Evolutionary conservation across 73 alveolate genomes (phyloP).

Genomic region (Uronychia setigera): DNA sequence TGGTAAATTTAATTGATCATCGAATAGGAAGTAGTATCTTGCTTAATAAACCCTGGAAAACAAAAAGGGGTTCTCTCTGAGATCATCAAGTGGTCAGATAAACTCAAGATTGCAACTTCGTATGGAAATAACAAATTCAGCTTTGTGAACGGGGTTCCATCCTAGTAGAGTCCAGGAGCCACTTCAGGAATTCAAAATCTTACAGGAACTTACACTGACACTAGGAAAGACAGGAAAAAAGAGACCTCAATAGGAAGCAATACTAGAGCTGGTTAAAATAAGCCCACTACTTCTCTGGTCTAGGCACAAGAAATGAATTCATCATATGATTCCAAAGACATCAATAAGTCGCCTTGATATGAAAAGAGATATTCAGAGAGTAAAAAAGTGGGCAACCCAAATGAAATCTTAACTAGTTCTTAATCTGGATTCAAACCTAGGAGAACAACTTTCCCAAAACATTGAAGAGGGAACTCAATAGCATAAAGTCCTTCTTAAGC

Average conservation of each 20-base stretch:
- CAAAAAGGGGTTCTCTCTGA: slow-evolving; percentile 74
- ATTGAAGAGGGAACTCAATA: background rate
- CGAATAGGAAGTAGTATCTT: slow-evolving; percentile 47
- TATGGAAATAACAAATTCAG: background rate
- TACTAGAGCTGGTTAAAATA: too few relatives aligned
- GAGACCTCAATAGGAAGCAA: too few relatives aligned
- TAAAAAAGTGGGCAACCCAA: too few relatives aligned
- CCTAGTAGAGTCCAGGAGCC: background rate
- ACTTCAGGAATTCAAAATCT: background rate
- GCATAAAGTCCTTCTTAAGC: background rate
- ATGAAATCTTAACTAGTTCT: too few relatives aligned
- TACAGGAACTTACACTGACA: background rate
- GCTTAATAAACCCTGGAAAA: slow-evolving; percentile 19
- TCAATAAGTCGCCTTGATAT: background rate
- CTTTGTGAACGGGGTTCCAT: background rate
- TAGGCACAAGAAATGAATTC: background rate
- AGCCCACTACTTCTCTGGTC: too few relatives aligned
- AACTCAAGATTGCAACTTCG: background rate
- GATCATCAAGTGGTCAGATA: slow-evolving; percentile 59
- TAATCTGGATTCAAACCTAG: too few relatives aligned
- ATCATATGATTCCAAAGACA: background rate
- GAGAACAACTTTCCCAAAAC: background rate
- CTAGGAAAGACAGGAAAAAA: background rate
- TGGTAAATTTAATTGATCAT: background rate
- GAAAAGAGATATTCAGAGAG: too few relatives aligned